Percentiles rank a stretch among this genome's conserved stretches.
These are phyloP conservation scores for Aureobasidium sp. DNA, from an alignment of 2,329 filamentous ascomycete species.

Conservation along the genomic window DNA sequence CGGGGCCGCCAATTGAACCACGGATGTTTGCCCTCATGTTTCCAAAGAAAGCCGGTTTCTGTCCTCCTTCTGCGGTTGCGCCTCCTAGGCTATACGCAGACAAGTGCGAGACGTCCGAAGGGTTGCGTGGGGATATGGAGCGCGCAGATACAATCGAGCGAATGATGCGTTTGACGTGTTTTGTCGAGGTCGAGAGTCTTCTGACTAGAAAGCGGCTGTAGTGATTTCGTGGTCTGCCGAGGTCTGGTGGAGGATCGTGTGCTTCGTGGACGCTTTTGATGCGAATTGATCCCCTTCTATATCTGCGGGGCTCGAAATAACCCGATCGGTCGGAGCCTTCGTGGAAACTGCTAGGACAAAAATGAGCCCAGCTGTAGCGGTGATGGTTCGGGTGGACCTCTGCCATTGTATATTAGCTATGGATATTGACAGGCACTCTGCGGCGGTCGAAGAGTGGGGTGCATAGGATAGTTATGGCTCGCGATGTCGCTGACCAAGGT, in stretches of 20 bases:
- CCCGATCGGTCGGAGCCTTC: neutral
- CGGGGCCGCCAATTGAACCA: slow-evolving; percentile 34
- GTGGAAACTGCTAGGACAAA: neutral
- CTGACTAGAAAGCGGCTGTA: neutral
- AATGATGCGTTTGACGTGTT: slow-evolving; percentile 45
- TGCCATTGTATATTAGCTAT: slow-evolving; percentile 10
- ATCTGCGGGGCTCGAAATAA: slow-evolving; percentile 13
- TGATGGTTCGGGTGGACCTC: neutral
- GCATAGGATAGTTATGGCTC: neutral
- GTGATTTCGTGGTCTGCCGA: neutral
- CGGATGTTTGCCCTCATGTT: slow-evolving; percentile 34
- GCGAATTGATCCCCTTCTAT: slow-evolving; percentile 8
- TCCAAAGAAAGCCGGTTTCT: neutral
- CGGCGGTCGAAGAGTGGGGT: neutral
- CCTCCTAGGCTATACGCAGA: neutral
- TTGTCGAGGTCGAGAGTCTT: slow-evolving; percentile 45
- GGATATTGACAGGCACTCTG: neutral
- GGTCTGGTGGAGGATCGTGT: neutral
- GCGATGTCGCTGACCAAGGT: neutral
- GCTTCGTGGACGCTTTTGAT: slow-evolving; percentile 13
- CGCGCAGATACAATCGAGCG: slow-evolving; percentile 31
- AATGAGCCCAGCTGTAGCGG: slow-evolving; percentile 3
- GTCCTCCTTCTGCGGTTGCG: neutral
- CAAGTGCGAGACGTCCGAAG: slow-evolving; percentile 25
- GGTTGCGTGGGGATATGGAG: slow-evolving; percentile 10